Evolutionary conservation across 2,329 filamentous ascomycete genomes (phyloP).

Genomic region (Apiospora aurea): DNA sequence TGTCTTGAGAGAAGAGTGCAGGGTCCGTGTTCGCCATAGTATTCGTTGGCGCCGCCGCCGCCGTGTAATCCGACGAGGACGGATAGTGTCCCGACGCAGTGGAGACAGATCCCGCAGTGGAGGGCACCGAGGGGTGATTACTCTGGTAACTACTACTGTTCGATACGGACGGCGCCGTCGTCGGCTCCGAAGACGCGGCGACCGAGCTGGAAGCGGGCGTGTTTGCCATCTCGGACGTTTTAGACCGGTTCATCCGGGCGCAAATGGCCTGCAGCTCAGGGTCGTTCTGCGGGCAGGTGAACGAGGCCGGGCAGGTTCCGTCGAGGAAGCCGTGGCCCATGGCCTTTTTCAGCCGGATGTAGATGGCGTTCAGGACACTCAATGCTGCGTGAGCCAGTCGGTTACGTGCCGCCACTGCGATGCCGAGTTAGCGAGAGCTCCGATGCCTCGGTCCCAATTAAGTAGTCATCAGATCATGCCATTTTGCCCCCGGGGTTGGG

Average conservation of each 20-base stretch:
- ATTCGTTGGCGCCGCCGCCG: background rate
- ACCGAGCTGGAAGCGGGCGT: constrained; percentile 6
- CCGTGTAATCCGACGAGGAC: constrained; percentile 8
- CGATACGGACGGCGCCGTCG: background rate
- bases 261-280: constrained; percentile 6
- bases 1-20: background rate
- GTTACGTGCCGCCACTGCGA: constrained; percentile 55
- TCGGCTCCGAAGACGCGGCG: constrained; percentile 2
- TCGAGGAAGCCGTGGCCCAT: constrained; percentile 46
- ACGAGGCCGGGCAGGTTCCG: constrained; percentile 27
- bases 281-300: constrained; percentile 23
- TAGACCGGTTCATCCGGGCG: background rate
- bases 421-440: constrained; percentile 1
- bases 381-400: constrained; percentile 60
- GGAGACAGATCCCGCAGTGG: constrained; percentile 15
- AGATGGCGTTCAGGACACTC: constrained; percentile 62
- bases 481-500: background rate
- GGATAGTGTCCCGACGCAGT: background rate
- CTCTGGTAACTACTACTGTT: background rate
- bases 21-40: constrained; percentile 20
- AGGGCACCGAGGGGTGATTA: constrained; percentile 24
- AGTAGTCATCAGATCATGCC: background rate
- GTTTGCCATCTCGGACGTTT: constrained; percentile 10
- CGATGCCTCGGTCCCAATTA: background rate
- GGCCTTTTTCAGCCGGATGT: constrained; percentile 59